A percentile compares a stretch with the other conserved stretches of the same genome.
These are phyloP conservation scores for Trichoderma koningiopsis DNA, from an alignment of 2,329 filamentous ascomycete species.

Conservation along the genomic window DNA sequence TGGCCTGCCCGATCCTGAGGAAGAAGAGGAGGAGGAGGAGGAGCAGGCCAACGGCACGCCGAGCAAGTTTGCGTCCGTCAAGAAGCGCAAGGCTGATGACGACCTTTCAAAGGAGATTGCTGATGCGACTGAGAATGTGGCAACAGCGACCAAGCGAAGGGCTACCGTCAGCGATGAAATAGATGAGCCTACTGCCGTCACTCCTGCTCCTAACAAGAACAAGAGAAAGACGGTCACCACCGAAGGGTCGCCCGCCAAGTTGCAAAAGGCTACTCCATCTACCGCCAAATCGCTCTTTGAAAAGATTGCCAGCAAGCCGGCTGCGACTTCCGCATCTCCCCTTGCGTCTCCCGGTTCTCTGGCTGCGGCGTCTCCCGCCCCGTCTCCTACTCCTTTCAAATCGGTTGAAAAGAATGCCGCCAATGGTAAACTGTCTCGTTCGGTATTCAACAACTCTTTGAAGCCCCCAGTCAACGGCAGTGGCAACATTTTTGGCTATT, in stretches of 20 bases:
- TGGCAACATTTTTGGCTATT: constrained; percentile 59
- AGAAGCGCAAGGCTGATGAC: constrained; percentile 62
- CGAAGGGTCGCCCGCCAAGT: constrained; percentile 53
- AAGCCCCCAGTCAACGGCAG: constrained; percentile 37
- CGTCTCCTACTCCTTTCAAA: constrained; percentile 34
- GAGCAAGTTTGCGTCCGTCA: constrained; percentile 40
- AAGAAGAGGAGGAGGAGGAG: constrained; percentile 35
- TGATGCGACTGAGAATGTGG: constrained; percentile 40
- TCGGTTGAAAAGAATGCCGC: constrained; percentile 35
- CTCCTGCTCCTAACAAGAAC: constrained; percentile 46
- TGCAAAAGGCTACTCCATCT: constrained; percentile 54
- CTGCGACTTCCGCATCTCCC: constrained; percentile 34
- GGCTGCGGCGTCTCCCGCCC: neutral
- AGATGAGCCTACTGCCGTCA: constrained; percentile 35
- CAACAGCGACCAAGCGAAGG: constrained; percentile 53
- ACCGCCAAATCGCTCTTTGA: constrained; percentile 60
- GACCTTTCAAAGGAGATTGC: constrained; percentile 46
- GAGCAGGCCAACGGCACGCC: constrained; percentile 19
- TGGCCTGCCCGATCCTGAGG: constrained; percentile 54
- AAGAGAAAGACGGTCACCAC: constrained; percentile 55
- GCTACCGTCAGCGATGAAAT: constrained; percentile 45
- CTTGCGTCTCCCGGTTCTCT: neutral
- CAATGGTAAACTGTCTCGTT: constrained; percentile 45
- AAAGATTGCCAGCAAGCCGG: constrained; percentile 56
- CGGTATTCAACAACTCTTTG: constrained; percentile 45